Conservation (phyloP, 2,329 filamentous ascomycete genomes). For the Claviceps quebecensis region DNA sequence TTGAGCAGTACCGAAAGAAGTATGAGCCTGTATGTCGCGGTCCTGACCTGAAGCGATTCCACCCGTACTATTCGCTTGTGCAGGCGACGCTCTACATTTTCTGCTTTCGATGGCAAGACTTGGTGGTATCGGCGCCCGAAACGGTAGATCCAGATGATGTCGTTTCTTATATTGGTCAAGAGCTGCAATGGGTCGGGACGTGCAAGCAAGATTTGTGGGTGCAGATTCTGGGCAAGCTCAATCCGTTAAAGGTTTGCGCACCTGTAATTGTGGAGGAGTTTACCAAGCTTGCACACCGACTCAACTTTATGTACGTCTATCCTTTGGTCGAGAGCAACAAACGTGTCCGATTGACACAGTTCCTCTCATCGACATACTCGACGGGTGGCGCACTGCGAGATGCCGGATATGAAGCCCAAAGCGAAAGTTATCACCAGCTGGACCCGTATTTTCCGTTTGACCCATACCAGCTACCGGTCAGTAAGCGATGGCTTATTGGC, state of each 20-base stretch:
- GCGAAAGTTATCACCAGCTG: slow-evolving; percentile 70
- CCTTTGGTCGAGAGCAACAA: slow-evolving; percentile 86
- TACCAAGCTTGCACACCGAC: slow-evolving; percentile 70
- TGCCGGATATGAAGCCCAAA: slow-evolving; percentile 33
- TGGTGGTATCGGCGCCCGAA: slow-evolving; percentile 51
- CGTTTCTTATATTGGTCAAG: slow-evolving; percentile 48
- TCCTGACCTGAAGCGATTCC: slow-evolving; percentile 73
- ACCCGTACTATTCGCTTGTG: slow-evolving; percentile 74
- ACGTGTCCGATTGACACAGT: slow-evolving; percentile 64
- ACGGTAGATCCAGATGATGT: slow-evolving; percentile 48
- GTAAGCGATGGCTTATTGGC: slow-evolving; percentile 73
- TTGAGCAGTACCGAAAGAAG: slow-evolving; percentile 58
- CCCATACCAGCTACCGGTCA: slow-evolving; percentile 79
- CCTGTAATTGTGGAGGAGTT: slow-evolving; percentile 85
- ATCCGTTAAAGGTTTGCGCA: slow-evolving; percentile 89
- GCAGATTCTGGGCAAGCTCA: slow-evolving; percentile 78
- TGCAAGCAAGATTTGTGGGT: slow-evolving; percentile 61
- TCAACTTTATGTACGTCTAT: slow-evolving; percentile 81
- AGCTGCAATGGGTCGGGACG: slow-evolving; percentile 63
- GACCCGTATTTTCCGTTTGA: slow-evolving; percentile 97
- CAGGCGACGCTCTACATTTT: slow-evolving; percentile 90
- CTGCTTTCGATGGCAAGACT: slow-evolving; percentile 93
- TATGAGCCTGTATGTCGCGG: slow-evolving; percentile 65
- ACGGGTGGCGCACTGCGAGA: slow-evolving; percentile 41
- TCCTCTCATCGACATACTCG: slow-evolving; percentile 42